These are phyloP conservation scores for Brassica cretica DNA, from an alignment of 345 rosid genomes.

Conservation along the genomic window DNA sequence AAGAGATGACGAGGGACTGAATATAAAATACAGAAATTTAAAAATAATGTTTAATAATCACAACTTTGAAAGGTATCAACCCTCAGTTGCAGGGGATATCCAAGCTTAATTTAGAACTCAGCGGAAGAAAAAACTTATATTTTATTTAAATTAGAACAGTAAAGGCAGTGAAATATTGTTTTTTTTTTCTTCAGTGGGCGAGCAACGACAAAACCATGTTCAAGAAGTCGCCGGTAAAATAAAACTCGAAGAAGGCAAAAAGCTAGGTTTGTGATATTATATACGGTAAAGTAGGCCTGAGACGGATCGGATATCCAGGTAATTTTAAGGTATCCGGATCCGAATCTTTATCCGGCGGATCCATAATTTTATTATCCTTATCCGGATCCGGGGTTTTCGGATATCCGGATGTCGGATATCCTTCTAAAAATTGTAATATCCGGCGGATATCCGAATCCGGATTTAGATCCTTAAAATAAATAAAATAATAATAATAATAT, in stretches of 20 bases:
- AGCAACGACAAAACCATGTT: constrained; percentile 36
- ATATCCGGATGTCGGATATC: too few species aligned
- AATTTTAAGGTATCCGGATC: too few species aligned
- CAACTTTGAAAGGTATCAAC: constrained; percentile 25
- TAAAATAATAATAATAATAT: too few species aligned
- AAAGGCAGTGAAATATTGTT: constrained; percentile 7
- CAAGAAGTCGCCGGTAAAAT: constrained; percentile 23
- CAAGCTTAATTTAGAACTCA: constrained; percentile 25
- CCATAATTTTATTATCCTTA: too few species aligned
- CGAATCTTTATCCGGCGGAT: too few species aligned
- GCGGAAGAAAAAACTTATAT: neutral
- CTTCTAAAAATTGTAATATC: too few species aligned
- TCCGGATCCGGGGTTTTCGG: too few species aligned
- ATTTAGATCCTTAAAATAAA: too few species aligned
- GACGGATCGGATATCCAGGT: too few species aligned
- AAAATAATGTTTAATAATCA: neutral
- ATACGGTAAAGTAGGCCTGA: too few species aligned
- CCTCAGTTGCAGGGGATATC: constrained; percentile 36
- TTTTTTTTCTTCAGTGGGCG: neutral
- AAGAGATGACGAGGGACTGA: constrained; percentile 36
- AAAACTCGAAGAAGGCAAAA: constrained; percentile 27
- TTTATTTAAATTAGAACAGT: neutral
- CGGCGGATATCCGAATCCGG: too few species aligned
- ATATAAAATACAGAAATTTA: constrained; percentile 22
- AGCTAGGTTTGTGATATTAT: neutral